These are phyloP conservation scores for Amesomyces nigricolor DNA, from an alignment of 2,329 filamentous ascomycete species.

Conservation along the genomic window DNA sequence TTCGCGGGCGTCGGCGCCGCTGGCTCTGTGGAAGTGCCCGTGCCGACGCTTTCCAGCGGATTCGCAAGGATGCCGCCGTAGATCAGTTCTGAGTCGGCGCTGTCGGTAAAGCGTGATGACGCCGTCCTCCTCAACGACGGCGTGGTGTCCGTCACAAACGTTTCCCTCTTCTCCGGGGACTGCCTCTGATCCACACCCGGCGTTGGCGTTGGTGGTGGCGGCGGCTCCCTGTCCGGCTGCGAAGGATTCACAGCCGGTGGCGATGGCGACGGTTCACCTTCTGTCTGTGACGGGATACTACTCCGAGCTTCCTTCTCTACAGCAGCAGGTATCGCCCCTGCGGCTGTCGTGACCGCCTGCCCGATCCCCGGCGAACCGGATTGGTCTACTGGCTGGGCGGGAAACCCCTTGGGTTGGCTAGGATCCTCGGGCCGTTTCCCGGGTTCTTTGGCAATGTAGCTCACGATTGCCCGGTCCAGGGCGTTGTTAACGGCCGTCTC, in stretches of 20 bases:
- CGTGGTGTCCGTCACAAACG: neutral
- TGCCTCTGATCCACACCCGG: neutral
- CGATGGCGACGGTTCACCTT: neutral
- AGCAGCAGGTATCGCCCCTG: neutral
- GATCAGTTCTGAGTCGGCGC: constrained; percentile 6
- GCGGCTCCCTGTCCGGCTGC: no score
- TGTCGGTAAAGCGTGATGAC: constrained; percentile 14
- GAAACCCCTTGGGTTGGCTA: neutral
- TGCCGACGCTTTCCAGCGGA: constrained; percentile 10
- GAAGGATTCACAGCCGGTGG: no score
- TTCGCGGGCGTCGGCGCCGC: neutral
- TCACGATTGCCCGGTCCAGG: constrained; percentile 23
- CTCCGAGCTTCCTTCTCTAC: neutral
- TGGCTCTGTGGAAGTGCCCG: neutral
- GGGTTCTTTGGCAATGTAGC: constrained; percentile 23
- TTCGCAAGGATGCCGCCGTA: constrained; percentile 20
- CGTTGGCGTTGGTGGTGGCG: neutral
- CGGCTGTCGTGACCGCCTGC: constrained; percentile 3
- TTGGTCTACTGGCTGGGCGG: neutral
- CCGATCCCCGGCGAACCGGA: neutral
- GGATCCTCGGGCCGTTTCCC: neutral
- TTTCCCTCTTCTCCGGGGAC: neutral
- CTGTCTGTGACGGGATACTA: neutral
- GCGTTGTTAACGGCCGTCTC: constrained; percentile 21
- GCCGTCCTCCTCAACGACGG: neutral